Percentiles rank a stretch among this genome's conserved stretches.
These are phyloP conservation scores for Picea mariana DNA, from an alignment of 83 land plant species.

Conservation along the genomic window DNA sequence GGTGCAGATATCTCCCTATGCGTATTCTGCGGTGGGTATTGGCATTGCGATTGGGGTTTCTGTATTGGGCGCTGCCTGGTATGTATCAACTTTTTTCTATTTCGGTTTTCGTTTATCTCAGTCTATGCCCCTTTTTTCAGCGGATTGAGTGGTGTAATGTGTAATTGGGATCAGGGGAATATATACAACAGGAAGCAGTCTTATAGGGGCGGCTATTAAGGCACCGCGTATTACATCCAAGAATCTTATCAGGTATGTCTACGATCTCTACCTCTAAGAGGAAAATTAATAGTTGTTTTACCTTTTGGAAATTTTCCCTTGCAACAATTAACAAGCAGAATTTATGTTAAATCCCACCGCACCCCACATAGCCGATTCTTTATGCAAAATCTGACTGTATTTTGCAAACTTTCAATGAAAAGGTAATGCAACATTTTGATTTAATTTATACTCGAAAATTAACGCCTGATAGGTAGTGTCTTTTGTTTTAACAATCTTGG, in stretches of 20 bases:
- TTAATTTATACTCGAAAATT: too few species aligned
- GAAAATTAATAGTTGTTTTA: background rate
- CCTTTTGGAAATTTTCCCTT: background rate
- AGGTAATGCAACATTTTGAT: too few species aligned
- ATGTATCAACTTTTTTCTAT: background rate
- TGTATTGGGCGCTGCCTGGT: constrained; percentile 97
- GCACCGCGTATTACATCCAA: constrained; percentile 91
- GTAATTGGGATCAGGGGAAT: constrained; percentile 37
- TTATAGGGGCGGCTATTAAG: constrained; percentile 88
- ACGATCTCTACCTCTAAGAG: background rate
- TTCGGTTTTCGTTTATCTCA: background rate
- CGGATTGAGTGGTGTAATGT: background rate
- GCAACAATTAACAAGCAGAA: too few species aligned
- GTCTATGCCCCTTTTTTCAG: background rate
- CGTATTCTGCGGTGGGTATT: constrained; percentile 87
- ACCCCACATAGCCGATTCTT: too few species aligned
- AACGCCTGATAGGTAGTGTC: too few species aligned
- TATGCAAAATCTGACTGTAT: too few species aligned
- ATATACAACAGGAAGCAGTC: constrained; percentile 85
- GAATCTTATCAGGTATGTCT: constrained; percentile 80
- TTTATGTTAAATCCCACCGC: too few species aligned
- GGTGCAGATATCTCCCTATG: constrained; percentile 78
- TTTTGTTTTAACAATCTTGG: too few species aligned
- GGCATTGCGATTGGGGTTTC: constrained; percentile 93
- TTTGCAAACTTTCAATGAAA: too few species aligned